Percentiles rank a stretch among this genome's conserved stretches.
Conservation (phyloP, 1,139 yeast species). For the Taphrina sp. region DNA sequence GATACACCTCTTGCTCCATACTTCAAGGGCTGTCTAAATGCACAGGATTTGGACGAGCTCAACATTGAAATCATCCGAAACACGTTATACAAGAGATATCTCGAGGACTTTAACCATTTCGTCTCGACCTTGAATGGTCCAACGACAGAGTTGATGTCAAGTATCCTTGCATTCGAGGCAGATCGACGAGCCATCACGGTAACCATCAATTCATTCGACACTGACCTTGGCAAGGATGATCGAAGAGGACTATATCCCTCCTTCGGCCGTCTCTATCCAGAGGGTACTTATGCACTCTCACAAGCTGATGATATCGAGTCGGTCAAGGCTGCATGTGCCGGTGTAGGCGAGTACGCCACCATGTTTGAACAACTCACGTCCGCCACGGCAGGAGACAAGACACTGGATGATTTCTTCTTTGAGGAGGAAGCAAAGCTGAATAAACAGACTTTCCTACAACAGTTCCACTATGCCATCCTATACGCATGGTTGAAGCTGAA, state of each 20-base stretch:
- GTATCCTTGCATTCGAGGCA: slow-evolving; percentile 82
- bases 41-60: slow-evolving; percentile 90
- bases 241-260: slow-evolving; percentile 70
- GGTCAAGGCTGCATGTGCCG: slow-evolving; percentile 68
- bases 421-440: slow-evolving; percentile 88
- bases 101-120: slow-evolving; percentile 79
- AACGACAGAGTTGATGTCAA: slow-evolving; percentile 74
- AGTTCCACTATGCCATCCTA: slow-evolving; percentile 76
- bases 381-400: slow-evolving; percentile 50
- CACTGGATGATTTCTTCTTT: slow-evolving; percentile 90
- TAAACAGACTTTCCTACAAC: slow-evolving; percentile 87
- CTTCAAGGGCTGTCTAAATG: slow-evolving; percentile 86
- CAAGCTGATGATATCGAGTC: slow-evolving; percentile 83
- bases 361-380: slow-evolving; percentile 55
- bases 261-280: slow-evolving; percentile 77
- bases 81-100: slow-evolving; percentile 83
- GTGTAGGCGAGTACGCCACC: slow-evolving; percentile 69
- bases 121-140: slow-evolving; percentile 68
- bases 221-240: slow-evolving; percentile 71
- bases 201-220: slow-evolving; percentile 79
- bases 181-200: slow-evolving; percentile 93
- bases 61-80: slow-evolving; percentile 94
- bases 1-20: slow-evolving; percentile 98
- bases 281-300: slow-evolving; percentile 67
- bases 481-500: slow-evolving; percentile 97